Conservation (phyloP, 495 filamentous ascomycete genomes). For the Pseudevernia furfuracea region DNA sequence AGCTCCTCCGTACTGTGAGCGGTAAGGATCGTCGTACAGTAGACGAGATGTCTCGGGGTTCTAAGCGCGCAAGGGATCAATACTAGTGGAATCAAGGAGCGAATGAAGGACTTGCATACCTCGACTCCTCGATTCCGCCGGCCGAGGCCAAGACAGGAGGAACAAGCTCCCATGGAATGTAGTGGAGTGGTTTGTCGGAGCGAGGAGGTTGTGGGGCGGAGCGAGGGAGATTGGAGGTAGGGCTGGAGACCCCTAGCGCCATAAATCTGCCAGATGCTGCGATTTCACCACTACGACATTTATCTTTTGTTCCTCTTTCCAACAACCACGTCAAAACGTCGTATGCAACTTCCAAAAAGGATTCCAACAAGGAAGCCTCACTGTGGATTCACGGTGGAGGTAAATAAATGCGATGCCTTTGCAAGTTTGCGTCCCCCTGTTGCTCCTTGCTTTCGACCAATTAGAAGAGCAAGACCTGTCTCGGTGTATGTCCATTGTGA, state of each 20-base stretch:
- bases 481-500: background rate
- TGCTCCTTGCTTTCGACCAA: background rate
- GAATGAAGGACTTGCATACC: slow-evolving; percentile 32
- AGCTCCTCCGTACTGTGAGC: slow-evolving; percentile 42
- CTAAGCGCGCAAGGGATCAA: slow-evolving; percentile 29
- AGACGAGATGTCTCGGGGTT: slow-evolving; percentile 44
- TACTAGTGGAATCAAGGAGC: slow-evolving; percentile 14
- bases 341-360: background rate
- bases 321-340: background rate
- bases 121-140: slow-evolving; percentile 38
- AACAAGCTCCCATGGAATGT: slow-evolving; percentile 43
- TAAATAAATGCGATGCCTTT: background rate
- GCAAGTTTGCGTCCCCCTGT: background rate
- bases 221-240: background rate
- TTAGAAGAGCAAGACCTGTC: background rate
- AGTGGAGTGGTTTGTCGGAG: background rate
- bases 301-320: too few species aligned
- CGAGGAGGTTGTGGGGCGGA: background rate
- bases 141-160: slow-evolving; percentile 43
- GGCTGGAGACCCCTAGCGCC: background rate
- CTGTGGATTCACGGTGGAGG: background rate
- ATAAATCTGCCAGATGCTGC: background rate
- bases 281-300: background rate
- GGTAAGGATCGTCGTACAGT: slow-evolving; percentile 47
- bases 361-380: too few species aligned